Conservation (phyloP, 257 asterid species). For the Solanum chilense region DNA sequence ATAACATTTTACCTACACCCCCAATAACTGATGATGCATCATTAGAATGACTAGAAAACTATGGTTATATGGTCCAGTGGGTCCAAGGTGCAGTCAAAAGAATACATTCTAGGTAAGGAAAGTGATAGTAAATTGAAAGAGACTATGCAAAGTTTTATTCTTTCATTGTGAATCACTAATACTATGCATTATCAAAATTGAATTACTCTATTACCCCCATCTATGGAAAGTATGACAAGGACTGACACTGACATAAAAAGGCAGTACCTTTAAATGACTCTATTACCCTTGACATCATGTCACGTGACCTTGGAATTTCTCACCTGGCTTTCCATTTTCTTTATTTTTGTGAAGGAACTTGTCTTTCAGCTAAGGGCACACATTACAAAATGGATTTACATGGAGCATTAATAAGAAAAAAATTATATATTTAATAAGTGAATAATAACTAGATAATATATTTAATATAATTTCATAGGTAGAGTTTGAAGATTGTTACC, state of each 20-base stretch:
- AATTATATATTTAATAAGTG: neutral
- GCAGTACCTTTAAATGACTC: neutral
- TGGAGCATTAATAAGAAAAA: neutral
- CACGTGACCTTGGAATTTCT: neutral
- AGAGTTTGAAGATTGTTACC: neutral
- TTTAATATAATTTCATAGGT: neutral
- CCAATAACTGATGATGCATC: neutral
- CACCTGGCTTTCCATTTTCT: neutral
- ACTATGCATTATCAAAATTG: neutral
- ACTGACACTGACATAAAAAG: neutral
- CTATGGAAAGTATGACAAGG: neutral
- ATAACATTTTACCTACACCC: neutral
- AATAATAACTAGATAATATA: neutral
- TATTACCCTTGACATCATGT: neutral
- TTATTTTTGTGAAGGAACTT: neutral
- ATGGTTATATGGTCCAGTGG: neutral
- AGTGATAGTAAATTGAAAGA: neutral
- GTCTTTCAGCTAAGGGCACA: neutral
- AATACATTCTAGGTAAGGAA: neutral
- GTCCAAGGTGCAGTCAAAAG: neutral
- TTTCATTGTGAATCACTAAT: neutral
- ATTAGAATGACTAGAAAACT: neutral
- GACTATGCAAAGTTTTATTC: neutral
- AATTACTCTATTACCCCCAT: neutral
- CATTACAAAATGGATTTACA: neutral